A percentile compares a stretch with the other conserved stretches of the same genome.
These are phyloP conservation scores for Zasmidium citrigriseum DNA, from an alignment of 2,329 filamentous ascomycete genomes.

Conservation along the genomic window DNA sequence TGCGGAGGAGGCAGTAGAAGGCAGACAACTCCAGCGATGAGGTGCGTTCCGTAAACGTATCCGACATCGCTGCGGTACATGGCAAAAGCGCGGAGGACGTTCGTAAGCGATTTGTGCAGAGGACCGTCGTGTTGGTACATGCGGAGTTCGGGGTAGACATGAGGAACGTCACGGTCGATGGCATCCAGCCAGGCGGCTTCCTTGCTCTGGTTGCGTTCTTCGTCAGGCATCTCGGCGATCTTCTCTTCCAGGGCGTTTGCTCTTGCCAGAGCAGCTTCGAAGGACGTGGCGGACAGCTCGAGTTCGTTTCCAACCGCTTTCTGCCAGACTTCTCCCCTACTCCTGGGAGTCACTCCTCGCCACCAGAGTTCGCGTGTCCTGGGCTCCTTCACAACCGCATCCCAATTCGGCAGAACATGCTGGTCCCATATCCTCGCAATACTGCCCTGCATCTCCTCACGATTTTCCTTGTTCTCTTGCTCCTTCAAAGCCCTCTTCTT, in stretches of 20 bases:
- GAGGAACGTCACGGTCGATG: constrained; percentile 65
- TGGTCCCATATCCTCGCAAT: constrained; percentile 69
- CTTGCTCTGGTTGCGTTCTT: constrained; percentile 50
- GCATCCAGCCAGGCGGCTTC: constrained; percentile 63
- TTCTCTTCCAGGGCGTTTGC: constrained; percentile 64
- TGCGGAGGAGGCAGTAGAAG: constrained; percentile 67
- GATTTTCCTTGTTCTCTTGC: constrained; percentile 54
- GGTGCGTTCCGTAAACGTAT: constrained; percentile 73
- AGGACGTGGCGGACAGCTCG: constrained; percentile 66
- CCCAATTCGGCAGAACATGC: constrained; percentile 75
- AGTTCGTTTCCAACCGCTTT: constrained; percentile 74
- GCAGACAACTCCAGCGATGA: constrained; percentile 71
- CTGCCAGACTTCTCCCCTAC: constrained; percentile 69
- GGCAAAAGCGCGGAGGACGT: constrained; percentile 75
- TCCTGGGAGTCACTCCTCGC: constrained; percentile 72
- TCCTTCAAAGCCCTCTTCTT: constrained; percentile 52
- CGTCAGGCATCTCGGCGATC: constrained; percentile 47
- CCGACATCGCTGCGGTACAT: constrained; percentile 83
- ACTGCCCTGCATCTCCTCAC: constrained; percentile 52
- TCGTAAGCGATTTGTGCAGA: constrained; percentile 66
- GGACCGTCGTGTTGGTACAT: constrained; percentile 68
- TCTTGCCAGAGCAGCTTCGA: constrained; percentile 68
- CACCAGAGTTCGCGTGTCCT: constrained; percentile 78
- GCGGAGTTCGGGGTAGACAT: constrained; percentile 70
- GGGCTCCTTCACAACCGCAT: constrained; percentile 66